Conservation (phyloP, 2,329 filamentous ascomycete genomes). For the Cercospora beticola region DNA sequence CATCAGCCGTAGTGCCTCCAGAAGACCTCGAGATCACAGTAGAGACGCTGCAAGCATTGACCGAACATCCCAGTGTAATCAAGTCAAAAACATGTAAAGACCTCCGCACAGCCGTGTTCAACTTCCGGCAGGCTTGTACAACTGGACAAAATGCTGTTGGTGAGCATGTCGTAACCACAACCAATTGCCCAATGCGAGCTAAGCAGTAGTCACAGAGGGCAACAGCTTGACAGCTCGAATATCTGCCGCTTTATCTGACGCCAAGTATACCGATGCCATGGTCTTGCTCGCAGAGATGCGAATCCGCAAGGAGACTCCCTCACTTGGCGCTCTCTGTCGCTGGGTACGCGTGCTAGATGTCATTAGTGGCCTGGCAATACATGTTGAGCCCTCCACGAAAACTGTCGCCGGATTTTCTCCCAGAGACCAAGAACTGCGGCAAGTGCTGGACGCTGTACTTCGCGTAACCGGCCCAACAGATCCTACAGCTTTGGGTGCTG, state of each 20-base stretch:
- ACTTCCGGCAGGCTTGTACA: constrained; percentile 67
- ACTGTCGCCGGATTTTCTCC: constrained; percentile 41
- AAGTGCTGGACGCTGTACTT: constrained; percentile 63
- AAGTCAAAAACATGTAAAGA: constrained; percentile 69
- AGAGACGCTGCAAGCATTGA: constrained; percentile 61
- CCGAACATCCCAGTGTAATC: constrained; percentile 61
- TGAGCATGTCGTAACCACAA: neutral
- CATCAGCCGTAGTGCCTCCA: constrained; percentile 14
- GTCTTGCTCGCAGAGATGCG: constrained; percentile 69
- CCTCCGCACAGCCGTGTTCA: constrained; percentile 65
- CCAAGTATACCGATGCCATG: constrained; percentile 63
- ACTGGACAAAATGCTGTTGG: constrained; percentile 59
- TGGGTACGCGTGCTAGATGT: constrained; percentile 72
- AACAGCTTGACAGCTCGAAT: constrained; percentile 66
- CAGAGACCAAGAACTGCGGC: constrained; percentile 57
- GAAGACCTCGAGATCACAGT: constrained; percentile 68
- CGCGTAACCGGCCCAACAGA: constrained; percentile 64
- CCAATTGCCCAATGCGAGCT: neutral
- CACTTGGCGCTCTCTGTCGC: constrained; percentile 66
- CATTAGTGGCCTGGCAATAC: constrained; percentile 63
- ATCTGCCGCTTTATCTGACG: constrained; percentile 64
- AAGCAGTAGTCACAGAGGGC: constrained; percentile 46
- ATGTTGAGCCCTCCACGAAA: constrained; percentile 47
- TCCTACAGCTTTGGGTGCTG: constrained; percentile 25
- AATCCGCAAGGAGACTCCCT: constrained; percentile 63